Evolutionary conservation across 106 monocot genomes (phyloP), one percentile per base, ranked within the genome.

Genomic region (Chionographis japonica): DNA sequence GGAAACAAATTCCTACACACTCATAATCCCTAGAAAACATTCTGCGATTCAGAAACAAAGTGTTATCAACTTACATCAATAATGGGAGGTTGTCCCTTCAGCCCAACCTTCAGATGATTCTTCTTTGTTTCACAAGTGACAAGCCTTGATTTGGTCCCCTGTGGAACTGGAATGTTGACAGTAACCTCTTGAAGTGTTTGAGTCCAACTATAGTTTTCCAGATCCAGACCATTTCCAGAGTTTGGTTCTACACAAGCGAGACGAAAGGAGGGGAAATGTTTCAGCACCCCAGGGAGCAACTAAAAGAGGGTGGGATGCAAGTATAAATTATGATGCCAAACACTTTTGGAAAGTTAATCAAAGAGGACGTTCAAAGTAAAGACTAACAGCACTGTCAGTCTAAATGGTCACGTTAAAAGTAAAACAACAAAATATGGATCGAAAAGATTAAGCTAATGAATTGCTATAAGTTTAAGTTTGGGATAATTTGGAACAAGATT

Each of bases 161-260:
- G 68, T 66, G 97, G 89, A 74, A 97, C 78, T 43, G 89, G 87
- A 53, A 97, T 77, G 42, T 17, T 87, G 27, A 97, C 69, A 37
- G 60, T 89, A 62, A 87, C 78, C 67, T 97, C 92, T 77, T 92
- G 87, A 55, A 97, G 80, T 36, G 86, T 81, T 69, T 97, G 97
- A 41, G 78, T 90, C 97, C 92, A 97, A 37, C 86, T 86, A 63
- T 97, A 92, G 11, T 85, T 90, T 60, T 85, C 92, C 56, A 97
- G 63, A 76, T 97, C 97, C 75, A 92, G 66, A 56, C 97, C 97
- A 79, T 97, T 97, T 59, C 89, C 92, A 76, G 71, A n/a, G 59
- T 97, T 97, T 60, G 97, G 92, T 19, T 67, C 92, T 97, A 57
- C 37, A 75, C 50, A 37, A 72, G 3, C 38, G 6, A 37, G n/a